Evolutionary conservation across 2,329 filamentous ascomycete genomes (phyloP).

Genomic region (Ophiostoma novo-ulmi): DNA sequence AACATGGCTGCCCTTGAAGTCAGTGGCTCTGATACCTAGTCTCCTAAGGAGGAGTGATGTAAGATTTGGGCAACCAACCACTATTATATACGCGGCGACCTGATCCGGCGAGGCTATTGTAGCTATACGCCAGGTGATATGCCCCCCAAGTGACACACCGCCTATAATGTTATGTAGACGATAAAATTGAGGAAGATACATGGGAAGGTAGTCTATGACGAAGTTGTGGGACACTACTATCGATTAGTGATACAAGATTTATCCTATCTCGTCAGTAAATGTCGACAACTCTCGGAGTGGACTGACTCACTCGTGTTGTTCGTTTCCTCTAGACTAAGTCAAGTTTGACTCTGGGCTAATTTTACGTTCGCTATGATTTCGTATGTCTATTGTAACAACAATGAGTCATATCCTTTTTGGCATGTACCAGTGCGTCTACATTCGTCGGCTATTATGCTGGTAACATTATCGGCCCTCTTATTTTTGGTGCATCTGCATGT

Average conservation of each 20-base stretch:
- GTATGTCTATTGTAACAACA: not conserved
- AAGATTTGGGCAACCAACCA: not conserved
- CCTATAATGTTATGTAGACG: conserved; percentile 3
- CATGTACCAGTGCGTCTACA: not conserved
- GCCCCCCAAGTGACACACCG: not conserved
- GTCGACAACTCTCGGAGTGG: not conserved
- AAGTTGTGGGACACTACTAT: not conserved
- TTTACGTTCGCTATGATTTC: not conserved
- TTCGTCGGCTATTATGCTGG: not conserved
- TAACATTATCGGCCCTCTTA: not conserved
- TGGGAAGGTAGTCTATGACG: not conserved
- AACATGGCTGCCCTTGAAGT: not conserved
- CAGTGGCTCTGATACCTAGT: not conserved
- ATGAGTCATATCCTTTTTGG: not conserved
- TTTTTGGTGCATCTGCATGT: not conserved
- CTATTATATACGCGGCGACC: not conserved
- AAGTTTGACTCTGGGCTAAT: not conserved
- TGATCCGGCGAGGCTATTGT: not conserved
- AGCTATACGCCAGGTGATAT: not conserved
- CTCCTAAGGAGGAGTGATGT: not conserved
- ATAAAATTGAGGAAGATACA: not conserved
- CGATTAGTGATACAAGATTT: not conserved
- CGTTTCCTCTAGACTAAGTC: not conserved
- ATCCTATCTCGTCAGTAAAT: not conserved
- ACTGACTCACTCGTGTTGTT: not conserved